phyloP scores from a whole-genome alignment of 768 basidiomycete species.

The Pleurotus cornucopiae region DNA sequence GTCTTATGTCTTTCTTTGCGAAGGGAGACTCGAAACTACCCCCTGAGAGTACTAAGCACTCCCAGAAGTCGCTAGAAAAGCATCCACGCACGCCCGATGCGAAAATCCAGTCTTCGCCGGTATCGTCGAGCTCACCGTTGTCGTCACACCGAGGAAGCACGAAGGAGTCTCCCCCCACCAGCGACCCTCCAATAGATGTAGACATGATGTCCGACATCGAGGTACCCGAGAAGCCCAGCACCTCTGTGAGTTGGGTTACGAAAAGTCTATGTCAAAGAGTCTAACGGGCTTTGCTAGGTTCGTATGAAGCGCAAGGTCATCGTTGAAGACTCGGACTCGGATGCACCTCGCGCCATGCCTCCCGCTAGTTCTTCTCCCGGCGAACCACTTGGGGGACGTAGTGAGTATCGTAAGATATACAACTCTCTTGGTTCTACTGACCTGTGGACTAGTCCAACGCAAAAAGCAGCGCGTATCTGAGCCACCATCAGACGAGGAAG shows the following conservation, averaged over 20 bases:
- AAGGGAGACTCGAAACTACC: not conserved
- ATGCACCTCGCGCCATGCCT: conserved; percentile 26
- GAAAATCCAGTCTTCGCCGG: conserved; percentile 1
- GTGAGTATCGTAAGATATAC: conserved; percentile 16
- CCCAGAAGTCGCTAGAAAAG: not conserved
- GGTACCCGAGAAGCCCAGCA: not conserved
- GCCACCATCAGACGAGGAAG: conserved; percentile 44
- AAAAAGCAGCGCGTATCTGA: conserved; percentile 64
- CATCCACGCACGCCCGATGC: conserved; percentile 2
- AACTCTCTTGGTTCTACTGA: not conserved
- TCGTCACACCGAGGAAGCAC: conserved; percentile 46
- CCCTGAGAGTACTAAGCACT: not conserved
- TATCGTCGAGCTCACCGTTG: conserved; percentile 25
- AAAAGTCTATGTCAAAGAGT: not conserved
- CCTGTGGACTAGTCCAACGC: conserved; percentile 28
- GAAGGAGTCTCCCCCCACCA: conserved; percentile 68
- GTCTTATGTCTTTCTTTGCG: conserved; percentile 9
- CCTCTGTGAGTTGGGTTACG: not conserved
- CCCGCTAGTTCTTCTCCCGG: conserved; percentile 26
- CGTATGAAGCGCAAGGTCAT: conserved; percentile 66
- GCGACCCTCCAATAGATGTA: conserved; percentile 66
- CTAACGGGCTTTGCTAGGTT: conserved; percentile 19
- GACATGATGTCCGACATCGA: conserved; percentile 62
- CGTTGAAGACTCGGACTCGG: conserved; percentile 72
- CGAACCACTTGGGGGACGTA: conserved; percentile 31